phyloP scores from a whole-genome alignment of 179 eudicot genomes.

The Nepenthes alata region DNA sequence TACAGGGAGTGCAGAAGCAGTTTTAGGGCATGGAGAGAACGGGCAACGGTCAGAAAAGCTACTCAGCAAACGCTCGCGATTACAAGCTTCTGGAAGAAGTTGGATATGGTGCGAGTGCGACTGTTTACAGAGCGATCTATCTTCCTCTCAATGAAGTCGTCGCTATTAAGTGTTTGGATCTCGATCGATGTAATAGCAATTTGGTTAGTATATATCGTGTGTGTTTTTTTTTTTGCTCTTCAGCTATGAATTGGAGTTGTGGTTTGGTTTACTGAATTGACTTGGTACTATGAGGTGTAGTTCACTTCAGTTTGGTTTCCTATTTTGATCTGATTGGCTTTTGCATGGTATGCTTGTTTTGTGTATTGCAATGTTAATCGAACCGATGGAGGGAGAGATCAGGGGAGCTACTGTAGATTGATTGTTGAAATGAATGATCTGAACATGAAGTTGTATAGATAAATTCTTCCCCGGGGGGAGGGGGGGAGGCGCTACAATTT shows the following conservation, averaged over 20 bases:
- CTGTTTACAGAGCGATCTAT: conserved; percentile 64
- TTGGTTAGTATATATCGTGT: conserved; percentile 25
- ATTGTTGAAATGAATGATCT: too few species aligned
- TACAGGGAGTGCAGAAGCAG: not conserved
- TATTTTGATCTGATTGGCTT: not conserved
- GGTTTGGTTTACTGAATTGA: not conserved
- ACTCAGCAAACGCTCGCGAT: conserved; percentile 35
- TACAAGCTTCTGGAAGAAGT: conserved; percentile 68
- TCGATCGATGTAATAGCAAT: conserved; percentile 77
- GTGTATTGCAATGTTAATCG: too few species aligned
- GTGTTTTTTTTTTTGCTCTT: not conserved
- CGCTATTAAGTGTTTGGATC: conserved; percentile 83
- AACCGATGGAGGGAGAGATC: too few species aligned
- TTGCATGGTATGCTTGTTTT: not conserved
- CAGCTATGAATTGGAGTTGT: not conserved
- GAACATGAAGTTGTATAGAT: too few species aligned
- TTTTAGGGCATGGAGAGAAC: conserved; percentile 21
- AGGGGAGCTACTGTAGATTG: too few species aligned
- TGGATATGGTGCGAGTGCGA: conserved; percentile 71
- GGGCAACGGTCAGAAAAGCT: conserved; percentile 22
- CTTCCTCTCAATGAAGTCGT: conserved; percentile 56
- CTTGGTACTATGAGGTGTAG: not conserved
- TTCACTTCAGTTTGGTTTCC: not conserved
- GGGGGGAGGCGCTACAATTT: too few species aligned
- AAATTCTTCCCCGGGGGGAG: too few species aligned